Conservation (phyloP, 371 early-diverging fungal species). For the Circinella minor region DNA sequence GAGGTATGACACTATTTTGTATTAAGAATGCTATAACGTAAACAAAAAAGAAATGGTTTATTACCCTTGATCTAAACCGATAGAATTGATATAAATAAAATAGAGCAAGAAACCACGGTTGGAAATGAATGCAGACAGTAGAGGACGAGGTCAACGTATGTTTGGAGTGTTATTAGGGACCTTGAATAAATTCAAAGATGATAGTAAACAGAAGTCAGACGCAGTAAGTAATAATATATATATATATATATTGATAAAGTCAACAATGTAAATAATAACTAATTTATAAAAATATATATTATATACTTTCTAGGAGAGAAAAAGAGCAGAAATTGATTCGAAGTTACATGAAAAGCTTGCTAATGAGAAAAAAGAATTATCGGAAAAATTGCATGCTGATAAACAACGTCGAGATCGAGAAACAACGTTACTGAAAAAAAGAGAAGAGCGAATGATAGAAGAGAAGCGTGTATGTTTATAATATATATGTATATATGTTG, state of each 20-base stretch:
- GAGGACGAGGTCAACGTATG: slow-evolving; percentile 55
- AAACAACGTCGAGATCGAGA: slow-evolving; percentile 41
- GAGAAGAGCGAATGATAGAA: slow-evolving; percentile 30
- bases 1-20: not conserved
- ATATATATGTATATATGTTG: too few relatives aligned
- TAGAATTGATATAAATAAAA: not conserved
- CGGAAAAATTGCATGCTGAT: slow-evolving; percentile 44
- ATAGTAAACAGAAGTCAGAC: slow-evolving; percentile 42
- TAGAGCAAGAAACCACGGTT: slow-evolving; percentile 19
- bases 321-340: slow-evolving; percentile 53
- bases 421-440: slow-evolving; percentile 24
- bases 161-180: slow-evolving; percentile 64
- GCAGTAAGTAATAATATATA: slow-evolving; percentile 37
- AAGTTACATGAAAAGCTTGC: slow-evolving; percentile 55
- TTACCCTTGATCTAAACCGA: too few relatives aligned
- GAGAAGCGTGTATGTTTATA: slow-evolving; percentile 34
- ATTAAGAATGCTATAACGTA: too few relatives aligned
- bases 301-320: slow-evolving; percentile 42
- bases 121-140: slow-evolving; percentile 14
- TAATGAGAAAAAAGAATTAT: slow-evolving; percentile 49
- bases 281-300: too few relatives aligned
- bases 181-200: slow-evolving; percentile 62
- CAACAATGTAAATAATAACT: too few relatives aligned
- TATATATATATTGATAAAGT: not conserved
- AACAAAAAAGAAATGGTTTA: too few relatives aligned